These are phyloP conservation scores for Suillus lakei DNA, from an alignment of 768 basidiomycete species.

Conservation along the genomic window DNA sequence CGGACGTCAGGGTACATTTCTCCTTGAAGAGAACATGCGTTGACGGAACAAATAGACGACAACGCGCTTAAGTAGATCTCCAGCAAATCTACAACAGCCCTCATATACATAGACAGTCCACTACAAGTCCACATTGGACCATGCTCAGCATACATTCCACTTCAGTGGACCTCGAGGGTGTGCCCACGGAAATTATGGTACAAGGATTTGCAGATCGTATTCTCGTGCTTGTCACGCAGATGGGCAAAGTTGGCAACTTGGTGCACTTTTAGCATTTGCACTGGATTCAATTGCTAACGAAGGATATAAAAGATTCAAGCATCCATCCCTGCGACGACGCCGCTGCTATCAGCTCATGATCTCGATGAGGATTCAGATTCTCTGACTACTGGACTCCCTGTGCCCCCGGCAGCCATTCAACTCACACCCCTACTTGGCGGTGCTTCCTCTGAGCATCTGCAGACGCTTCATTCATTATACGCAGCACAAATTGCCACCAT, in stretches of 20 bases:
- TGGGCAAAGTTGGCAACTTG: slow-evolving; percentile 88
- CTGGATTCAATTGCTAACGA: slow-evolving; percentile 1
- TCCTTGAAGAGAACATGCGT: slow-evolving; percentile 21
- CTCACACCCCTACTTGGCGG: slow-evolving; percentile 81
- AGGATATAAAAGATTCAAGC: slow-evolving; percentile 70
- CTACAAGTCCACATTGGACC: not conserved
- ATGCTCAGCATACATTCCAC: slow-evolving; percentile 44
- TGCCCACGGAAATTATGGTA: slow-evolving; percentile 73
- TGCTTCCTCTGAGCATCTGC: slow-evolving; percentile 68
- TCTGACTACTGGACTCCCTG: slow-evolving; percentile 49
- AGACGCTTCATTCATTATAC: slow-evolving; percentile 79
- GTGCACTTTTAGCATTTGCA: slow-evolving; percentile 45
- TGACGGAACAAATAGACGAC: slow-evolving; percentile 7
- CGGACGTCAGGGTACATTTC: slow-evolving; percentile 27
- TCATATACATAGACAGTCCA: no score
- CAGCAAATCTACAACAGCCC: no score
- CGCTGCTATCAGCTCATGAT: slow-evolving; percentile 41
- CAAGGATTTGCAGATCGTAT: slow-evolving; percentile 82
- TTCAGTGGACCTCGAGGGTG: slow-evolving; percentile 56
- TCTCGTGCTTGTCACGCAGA: slow-evolving; percentile 87
- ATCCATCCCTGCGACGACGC: slow-evolving; percentile 66
- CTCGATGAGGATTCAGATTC: slow-evolving; percentile 37
- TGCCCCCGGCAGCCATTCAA: slow-evolving; percentile 72
- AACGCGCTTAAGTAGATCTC: not conserved
- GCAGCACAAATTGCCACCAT: slow-evolving; percentile 87